These are phyloP conservation scores for Neofusicoccum kwambonambiense DNA, from an alignment of 2,329 filamentous ascomycete species.

Conservation along the genomic window DNA sequence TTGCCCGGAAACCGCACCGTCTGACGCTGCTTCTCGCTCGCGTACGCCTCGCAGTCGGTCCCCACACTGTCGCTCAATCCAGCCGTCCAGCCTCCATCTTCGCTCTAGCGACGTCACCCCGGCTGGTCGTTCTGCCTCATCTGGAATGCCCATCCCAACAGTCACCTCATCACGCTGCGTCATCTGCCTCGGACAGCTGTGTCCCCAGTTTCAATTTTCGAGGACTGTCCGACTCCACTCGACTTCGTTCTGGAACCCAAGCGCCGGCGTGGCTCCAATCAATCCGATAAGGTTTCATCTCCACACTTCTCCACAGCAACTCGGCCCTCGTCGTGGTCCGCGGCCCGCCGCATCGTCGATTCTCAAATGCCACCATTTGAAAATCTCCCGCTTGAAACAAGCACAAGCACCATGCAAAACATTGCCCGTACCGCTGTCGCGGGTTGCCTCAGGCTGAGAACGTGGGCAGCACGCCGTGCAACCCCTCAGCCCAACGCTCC, in stretches of 20 bases:
- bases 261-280: slow-evolving; percentile 8
- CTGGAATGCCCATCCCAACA: background rate
- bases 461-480: slow-evolving; percentile 15
- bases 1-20: background rate
- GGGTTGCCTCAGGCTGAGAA: slow-evolving; percentile 15
- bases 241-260: slow-evolving; percentile 7
- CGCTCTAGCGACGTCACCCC: slow-evolving; percentile 1
- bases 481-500: background rate
- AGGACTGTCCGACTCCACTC: background rate
- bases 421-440: slow-evolving; percentile 6
- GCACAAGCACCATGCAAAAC: slow-evolving; percentile 9
- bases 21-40: background rate
- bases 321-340: background rate
- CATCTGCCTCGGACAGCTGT: background rate
- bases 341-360: slow-evolving; percentile 10
- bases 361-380: background rate
- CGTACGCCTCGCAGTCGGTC: background rate
- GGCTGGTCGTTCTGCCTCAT: background rate
- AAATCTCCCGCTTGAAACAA: slow-evolving; percentile 5
- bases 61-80: background rate
- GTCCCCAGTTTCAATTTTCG: slow-evolving; percentile 3
- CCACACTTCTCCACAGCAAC: slow-evolving; percentile 4
- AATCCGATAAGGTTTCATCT: slow-evolving; percentile 6
- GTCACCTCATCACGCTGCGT: background rate
- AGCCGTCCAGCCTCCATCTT: background rate